Base-by-base conservation (phyloP, 2,329 filamentous ascomycete species). In the Apiospora malaysiana region DNA sequence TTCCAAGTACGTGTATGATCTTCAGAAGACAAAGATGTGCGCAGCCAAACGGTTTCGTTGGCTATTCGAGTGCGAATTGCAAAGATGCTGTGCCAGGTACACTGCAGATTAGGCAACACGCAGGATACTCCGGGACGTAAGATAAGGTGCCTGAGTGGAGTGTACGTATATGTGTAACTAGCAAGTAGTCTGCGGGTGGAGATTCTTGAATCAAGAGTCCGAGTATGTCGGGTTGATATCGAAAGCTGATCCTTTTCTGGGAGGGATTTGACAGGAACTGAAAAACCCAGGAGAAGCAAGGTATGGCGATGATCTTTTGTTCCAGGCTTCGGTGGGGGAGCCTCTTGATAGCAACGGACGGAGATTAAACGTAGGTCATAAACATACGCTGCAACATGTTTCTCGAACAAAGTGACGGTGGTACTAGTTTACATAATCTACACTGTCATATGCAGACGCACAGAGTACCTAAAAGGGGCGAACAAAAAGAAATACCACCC, bases 381-480 rank as follows among this genome's bases (percentile, higher is more conserved):
- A 40, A n/a, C 9, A 23, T 40, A 40, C 6, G 56, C 32, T 63
- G 56, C 32, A 63, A 63, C 37, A 4, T 40, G 56, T 63, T 63
- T 63, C 56, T 63, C 32, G 56, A 63, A 40, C 32, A 40, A 63
- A 40, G 56, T 40, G 21, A 63, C 56, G 32, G 56, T 63, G 37
- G 27, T 9, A 40, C 32, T 63, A 4, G 21, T 32, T 63, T 63
- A 40, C 56, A 63, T 59, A 63, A 63, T 63, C 18, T 6, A 32
- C 21, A 37, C 32, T 18, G 27, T 63, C 56, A 40, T 63, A 18
- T 56, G 27, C 32, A 63, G n/a, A 63, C 56, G 56, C 40, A n/a
- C 32, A 40, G 56, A 40, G 21, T 18, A 40, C 32, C 56, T 18
- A 14, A 63, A 63, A 63, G 56, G 27, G 56, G 56, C 32, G 12